Evolutionary conservation across 306 rosid species (phyloP).

Genomic region (Malus asiatica): DNA sequence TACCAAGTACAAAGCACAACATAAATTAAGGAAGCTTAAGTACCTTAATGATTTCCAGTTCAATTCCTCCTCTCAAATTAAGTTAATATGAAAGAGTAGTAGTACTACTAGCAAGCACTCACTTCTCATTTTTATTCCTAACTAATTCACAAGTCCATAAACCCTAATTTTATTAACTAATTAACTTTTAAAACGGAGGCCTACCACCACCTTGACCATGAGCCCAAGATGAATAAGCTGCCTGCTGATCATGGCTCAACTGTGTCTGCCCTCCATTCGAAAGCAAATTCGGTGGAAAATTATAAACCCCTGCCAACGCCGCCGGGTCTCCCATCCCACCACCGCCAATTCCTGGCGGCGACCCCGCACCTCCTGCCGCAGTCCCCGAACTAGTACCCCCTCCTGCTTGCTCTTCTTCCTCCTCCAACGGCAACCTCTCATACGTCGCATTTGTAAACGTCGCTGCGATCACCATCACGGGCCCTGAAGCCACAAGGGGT

Average conservation of each 20-base stretch:
- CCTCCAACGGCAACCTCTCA: conserved; percentile 67
- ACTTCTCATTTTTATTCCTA: background rate
- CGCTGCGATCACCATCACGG: conserved; percentile 73
- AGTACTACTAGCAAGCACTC: background rate
- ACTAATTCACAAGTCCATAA: background rate
- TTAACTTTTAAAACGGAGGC: conserved; percentile 29
- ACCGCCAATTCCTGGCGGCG: conserved; percentile 33
- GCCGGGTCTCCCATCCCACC: conserved; percentile 31
- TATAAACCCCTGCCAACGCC: conserved; percentile 32
- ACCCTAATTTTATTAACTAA: background rate
- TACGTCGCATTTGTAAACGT: conserved; percentile 75
- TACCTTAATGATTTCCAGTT: background rate
- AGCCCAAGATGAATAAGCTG: conserved; percentile 50
- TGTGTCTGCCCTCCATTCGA: conserved; percentile 49
- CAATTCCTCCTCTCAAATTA: background rate
- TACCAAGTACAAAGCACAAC: background rate
- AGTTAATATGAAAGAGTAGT: background rate
- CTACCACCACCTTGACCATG: conserved; percentile 43
- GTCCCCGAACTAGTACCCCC: background rate
- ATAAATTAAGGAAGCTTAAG: background rate
- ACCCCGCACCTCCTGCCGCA: conserved; percentile 19
- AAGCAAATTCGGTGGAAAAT: conserved; percentile 39
- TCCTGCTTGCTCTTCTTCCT: conserved; percentile 37
- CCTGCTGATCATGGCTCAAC: conserved; percentile 42
- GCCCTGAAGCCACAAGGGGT: conserved; percentile 59